Conservation (phyloP, 805 yeast species). For the Spathaspora passalidarum region DNA sequence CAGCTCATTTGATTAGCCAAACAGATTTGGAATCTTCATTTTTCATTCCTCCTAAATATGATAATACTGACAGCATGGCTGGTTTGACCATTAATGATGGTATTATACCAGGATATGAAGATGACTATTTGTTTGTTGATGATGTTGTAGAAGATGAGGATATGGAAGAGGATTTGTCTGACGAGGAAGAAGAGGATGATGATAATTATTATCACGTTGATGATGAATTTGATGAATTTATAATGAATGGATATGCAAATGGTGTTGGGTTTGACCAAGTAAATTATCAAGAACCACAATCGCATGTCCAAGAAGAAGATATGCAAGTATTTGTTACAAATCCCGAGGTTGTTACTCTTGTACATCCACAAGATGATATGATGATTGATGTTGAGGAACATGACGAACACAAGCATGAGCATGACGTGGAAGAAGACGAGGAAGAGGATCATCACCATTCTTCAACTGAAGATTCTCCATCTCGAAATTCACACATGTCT, state of each 20-base stretch:
- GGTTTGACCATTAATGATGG: constrained; percentile 10
- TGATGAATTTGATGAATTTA: constrained; percentile 30
- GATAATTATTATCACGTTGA: constrained; percentile 39
- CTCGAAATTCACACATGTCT: constrained; percentile 10
- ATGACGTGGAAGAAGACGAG: constrained; percentile 7
- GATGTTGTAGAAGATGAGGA: constrained; percentile 12
- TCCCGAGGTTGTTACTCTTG: not conserved
- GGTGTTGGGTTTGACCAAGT: constrained; percentile 1
- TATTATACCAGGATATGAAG: constrained; percentile 30
- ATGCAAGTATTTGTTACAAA: constrained; percentile 1
- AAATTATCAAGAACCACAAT: constrained; percentile 4
- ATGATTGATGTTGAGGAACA: constrained; percentile 14
- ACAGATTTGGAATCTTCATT: constrained; percentile 23
- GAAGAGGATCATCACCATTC: constrained; percentile 3
- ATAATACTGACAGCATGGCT: constrained; percentile 9
- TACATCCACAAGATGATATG: constrained; percentile 9
- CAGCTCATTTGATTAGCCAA: constrained; percentile 29
- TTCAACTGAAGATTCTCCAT: constrained; percentile 2
- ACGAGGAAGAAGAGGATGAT: constrained; percentile 37
- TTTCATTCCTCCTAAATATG: constrained; percentile 21
- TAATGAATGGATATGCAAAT: constrained; percentile 19
- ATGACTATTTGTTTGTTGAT: constrained; percentile 30
- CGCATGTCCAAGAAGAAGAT: constrained; percentile 4
- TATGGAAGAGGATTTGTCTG: constrained; percentile 41
- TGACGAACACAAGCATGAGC: not conserved